Base-by-base conservation (phyloP, 345 rosid genomes). In the Eucalyptus cladocalyx region DNA sequence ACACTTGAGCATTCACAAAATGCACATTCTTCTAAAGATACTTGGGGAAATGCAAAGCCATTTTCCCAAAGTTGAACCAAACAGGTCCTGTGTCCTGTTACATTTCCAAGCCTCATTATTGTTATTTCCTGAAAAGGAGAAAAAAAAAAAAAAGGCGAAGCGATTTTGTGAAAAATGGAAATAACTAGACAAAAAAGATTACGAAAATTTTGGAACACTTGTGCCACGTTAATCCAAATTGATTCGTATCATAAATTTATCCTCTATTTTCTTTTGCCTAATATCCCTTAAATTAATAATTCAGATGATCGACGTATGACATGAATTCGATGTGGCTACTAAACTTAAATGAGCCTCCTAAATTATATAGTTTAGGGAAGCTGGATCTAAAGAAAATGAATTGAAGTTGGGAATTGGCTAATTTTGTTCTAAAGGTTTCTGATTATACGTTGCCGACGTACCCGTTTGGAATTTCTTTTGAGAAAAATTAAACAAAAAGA, bases 61-160 rank as follows among this genome's bases (percentile, higher is more conserved):
- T 47, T 47, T 47, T 14, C 5, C 49, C 14, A 47, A 47, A 47
- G 49, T 47, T 47, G 14, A 47, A 11, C 49, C 49, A 47, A 47
- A 47, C 14, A 1, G 1, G 49, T 14, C 14, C 7, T 2, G 1
- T 26, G 16, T 58, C 3, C 1, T 26, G 4, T 58, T 58, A 5
- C 1, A 2, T 58, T 60, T 28, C 9, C 69, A 62, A 12, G 34
- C 34, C 69, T 13, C 69, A 16, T 50, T 28, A 58, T 12, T 13
- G 16, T 28, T 28, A 60, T 28, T 6, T 60, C 32, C 2, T 30
- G 2, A 62, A 6, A 62, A 30, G 69, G 34, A 28, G 32, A 26
- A 49, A 11, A 58, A 11, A 30, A 30, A 3, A 60, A 12, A 6
- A 12, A 2, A 62, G 18, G n/a, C 17, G 0, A 62, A 30, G 32